Evolutionary conservation across 345 rosid species (phyloP).

Genomic region (Gossypium rotundifolium): DNA sequence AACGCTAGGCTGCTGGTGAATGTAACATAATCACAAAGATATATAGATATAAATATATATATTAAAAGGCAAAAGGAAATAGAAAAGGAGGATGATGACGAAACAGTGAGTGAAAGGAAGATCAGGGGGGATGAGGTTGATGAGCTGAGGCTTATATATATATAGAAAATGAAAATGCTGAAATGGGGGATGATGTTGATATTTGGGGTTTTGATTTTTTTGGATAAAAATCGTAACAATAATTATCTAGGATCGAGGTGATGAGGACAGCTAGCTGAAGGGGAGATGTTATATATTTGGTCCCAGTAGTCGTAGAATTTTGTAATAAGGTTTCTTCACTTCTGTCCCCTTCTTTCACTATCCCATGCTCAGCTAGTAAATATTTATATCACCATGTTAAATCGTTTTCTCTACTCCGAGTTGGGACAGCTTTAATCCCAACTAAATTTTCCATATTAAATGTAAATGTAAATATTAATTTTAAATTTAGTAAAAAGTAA

Average conservation of each 20-base stretch:
- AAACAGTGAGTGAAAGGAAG: not conserved
- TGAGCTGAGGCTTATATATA: not conserved
- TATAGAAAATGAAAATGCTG: not conserved
- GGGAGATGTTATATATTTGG: not conserved
- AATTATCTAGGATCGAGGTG: not conserved
- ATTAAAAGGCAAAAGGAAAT: not conserved
- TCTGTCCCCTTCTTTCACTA: not conserved
- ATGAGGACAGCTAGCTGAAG: not conserved
- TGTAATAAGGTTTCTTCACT: not conserved
- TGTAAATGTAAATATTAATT: too few species aligned
- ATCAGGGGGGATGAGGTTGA: not conserved
- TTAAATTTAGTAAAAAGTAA: too few species aligned
- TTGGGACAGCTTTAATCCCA: too few species aligned
- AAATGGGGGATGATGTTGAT: not conserved
- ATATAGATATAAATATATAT: too few species aligned
- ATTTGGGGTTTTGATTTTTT: not conserved
- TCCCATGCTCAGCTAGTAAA: too few species aligned
- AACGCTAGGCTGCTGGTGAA: constrained; percentile 27
- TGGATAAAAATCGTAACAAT: not conserved
- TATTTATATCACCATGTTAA: too few species aligned
- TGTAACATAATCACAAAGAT: too few species aligned
- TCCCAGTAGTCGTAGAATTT: not conserved
- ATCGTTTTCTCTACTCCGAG: too few species aligned
- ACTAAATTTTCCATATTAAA: too few species aligned
- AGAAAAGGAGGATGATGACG: not conserved